Evolutionary conservation across 805 yeast species (phyloP).

Genomic region (Myxozyma monticola): DNA sequence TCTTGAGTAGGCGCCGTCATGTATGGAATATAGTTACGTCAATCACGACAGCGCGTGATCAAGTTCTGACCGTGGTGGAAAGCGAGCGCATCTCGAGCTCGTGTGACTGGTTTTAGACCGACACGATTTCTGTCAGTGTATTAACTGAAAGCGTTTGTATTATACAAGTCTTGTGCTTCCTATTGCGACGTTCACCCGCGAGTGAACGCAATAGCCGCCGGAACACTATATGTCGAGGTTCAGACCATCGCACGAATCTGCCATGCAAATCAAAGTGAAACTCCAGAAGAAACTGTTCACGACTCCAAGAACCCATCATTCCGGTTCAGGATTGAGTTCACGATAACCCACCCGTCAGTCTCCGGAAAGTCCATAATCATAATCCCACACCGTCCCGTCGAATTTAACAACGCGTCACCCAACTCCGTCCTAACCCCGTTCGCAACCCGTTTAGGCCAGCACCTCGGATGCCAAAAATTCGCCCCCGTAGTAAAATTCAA

Average conservation of each 20-base stretch:
- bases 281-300: too few relatives aligned
- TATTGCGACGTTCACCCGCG: not conserved
- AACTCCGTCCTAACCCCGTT: conserved; percentile 44
- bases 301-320: conserved; percentile 11
- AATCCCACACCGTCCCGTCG: conserved; percentile 52
- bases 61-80: too few relatives aligned
- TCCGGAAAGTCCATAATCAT: conserved; percentile 70
- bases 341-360: conserved; percentile 58
- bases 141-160: too few relatives aligned
- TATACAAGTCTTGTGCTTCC: not conserved
- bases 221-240: not conserved
- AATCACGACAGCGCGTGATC: too few relatives aligned
- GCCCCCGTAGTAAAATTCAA: conserved; percentile 74
- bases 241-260: not conserved
- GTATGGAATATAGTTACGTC: too few relatives aligned
- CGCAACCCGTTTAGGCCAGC: conserved; percentile 75
- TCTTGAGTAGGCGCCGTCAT: too few relatives aligned
- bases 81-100: too few relatives aligned
- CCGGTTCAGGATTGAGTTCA: conserved; percentile 49
- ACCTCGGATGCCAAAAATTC: conserved; percentile 64
- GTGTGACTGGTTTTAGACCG: too few relatives aligned
- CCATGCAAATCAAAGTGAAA: too few relatives aligned
- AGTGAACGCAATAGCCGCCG: not conserved
- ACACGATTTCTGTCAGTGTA: too few relatives aligned
- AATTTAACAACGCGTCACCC: conserved; percentile 9